Evolutionary conservation across 371 early-diverging fungal genomes (phyloP).

Genomic region (Mucor saturninus): DNA sequence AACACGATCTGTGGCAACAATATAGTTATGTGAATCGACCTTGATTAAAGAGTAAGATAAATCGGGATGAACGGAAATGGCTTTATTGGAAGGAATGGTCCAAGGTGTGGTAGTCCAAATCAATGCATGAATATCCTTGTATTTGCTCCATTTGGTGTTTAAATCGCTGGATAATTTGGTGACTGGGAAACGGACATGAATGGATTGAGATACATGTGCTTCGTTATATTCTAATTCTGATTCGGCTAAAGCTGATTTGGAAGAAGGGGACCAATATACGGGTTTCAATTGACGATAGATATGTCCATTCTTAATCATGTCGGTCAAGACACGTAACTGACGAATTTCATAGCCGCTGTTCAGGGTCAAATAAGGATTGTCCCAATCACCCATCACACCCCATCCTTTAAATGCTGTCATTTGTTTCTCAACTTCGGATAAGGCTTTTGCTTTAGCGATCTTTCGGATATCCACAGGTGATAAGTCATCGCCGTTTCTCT

Average conservation of each 20-base stretch:
- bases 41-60: constrained; percentile 72
- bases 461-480: constrained; percentile 71
- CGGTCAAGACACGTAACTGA: constrained; percentile 77
- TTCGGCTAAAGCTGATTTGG: constrained; percentile 92
- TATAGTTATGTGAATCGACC: constrained; percentile 36
- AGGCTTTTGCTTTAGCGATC: constrained; percentile 73
- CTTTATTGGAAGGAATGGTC: constrained; percentile 92
- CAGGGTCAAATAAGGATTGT: constrained; percentile 79
- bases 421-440: constrained; percentile 71
- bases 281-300: constrained; percentile 84
- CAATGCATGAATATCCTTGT: constrained; percentile 54
- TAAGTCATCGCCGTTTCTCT: constrained; percentile 44
- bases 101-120: constrained; percentile 98
- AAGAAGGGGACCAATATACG: constrained; percentile 93
- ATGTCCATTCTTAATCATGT: constrained; percentile 75
- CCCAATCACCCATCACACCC: constrained; percentile 89
- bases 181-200: constrained; percentile 73
- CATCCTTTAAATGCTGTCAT: constrained; percentile 71
- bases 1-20: constrained; percentile 57
- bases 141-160: constrained; percentile 29
- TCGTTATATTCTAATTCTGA: constrained; percentile 90
- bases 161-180: constrained; percentile 28
- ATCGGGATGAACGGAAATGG: constrained; percentile 79
- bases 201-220: constrained; percentile 76
- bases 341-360: constrained; percentile 77